Evolutionary conservation across 352 stramenopile species (phyloP).

Genomic region (Globisporangium polare): DNA sequence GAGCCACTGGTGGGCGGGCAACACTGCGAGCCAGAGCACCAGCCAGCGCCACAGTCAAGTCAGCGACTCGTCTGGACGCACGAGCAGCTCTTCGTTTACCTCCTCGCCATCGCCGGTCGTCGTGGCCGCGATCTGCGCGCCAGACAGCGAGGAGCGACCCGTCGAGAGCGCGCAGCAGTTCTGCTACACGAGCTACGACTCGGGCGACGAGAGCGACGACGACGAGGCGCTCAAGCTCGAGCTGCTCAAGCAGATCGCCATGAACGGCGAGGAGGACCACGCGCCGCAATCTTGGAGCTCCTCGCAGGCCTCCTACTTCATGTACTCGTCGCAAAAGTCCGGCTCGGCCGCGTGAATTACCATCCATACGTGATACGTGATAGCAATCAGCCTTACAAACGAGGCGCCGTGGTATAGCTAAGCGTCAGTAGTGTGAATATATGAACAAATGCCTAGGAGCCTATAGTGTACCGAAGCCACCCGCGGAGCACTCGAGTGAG

Average conservation of each 20-base stretch:
- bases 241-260: constrained; percentile 2
- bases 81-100: neutral
- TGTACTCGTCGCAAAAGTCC: constrained; percentile 13
- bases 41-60: neutral
- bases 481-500: constrained; percentile 13
- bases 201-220: neutral
- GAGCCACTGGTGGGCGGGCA: neutral
- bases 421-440: constrained; percentile 7
- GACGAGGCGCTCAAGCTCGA: constrained; percentile 1
- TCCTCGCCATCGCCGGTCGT: neutral
- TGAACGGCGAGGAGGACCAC: neutral
- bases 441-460: neutral
- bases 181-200: constrained; percentile 16
- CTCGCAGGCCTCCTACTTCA: neutral
- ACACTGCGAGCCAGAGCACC: neutral
- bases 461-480: constrained; percentile 20
- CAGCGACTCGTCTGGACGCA: neutral
- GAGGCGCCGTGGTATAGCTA: too few relatives aligned
- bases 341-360: constrained; percentile 5
- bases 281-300: neutral
- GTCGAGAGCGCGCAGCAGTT: constrained; percentile 3
- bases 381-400: neutral
- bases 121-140: constrained; percentile 5
- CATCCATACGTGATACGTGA: neutral
- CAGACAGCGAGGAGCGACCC: constrained; percentile 4